Percentiles rank a stretch among this genome's conserved stretches.
Evolutionary conservation across 2,329 filamentous ascomycete species (phyloP).

Genomic region (Verticillium klebahnii): DNA sequence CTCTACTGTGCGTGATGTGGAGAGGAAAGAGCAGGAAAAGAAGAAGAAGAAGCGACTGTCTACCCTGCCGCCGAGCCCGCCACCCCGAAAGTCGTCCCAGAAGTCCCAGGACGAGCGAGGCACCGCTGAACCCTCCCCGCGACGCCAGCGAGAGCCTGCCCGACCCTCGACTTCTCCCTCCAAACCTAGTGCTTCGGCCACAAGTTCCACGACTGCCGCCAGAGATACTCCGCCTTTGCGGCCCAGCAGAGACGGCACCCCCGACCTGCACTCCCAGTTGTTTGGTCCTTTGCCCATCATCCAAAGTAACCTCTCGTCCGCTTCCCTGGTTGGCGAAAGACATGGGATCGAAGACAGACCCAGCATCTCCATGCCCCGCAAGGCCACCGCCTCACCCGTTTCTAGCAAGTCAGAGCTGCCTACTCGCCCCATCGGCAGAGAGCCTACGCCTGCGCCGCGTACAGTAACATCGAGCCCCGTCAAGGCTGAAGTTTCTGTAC

Average conservation of each 20-base stretch:
- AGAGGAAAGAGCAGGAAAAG: slow-evolving; percentile 25
- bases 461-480: slow-evolving; percentile 11
- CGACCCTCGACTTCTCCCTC: slow-evolving; percentile 5
- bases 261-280: slow-evolving; percentile 54
- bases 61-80: slow-evolving; percentile 54
- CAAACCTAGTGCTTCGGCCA: slow-evolving; percentile 14
- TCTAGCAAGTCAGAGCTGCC: slow-evolving; percentile 16
- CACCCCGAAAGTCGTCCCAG: slow-evolving; percentile 57
- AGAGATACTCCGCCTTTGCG: slow-evolving; percentile 46
- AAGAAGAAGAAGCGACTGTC: slow-evolving; percentile 39
- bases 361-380: slow-evolving; percentile 23
- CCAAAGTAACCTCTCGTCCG: slow-evolving; percentile 55
- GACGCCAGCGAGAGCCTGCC: background rate
- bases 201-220: slow-evolving; percentile 8
- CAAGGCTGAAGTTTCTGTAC: slow-evolving; percentile 20
- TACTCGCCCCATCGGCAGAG: slow-evolving; percentile 14
- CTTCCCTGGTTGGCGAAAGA: slow-evolving; percentile 40
- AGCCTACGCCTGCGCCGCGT: slow-evolving; percentile 27
- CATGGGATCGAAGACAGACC: slow-evolving; percentile 35
- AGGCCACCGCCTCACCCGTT: slow-evolving; percentile 18
- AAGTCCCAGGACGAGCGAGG: slow-evolving; percentile 36
- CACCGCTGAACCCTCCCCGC: slow-evolving; percentile 4
- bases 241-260: slow-evolving; percentile 65
- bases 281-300: slow-evolving; percentile 49
- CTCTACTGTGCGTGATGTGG: slow-evolving; percentile 58